Evolutionary conservation across 2,329 filamentous ascomycete species (phyloP), one percentile per base, ranked within the genome.

Genomic region (Ceratocystis destructans): DNA sequence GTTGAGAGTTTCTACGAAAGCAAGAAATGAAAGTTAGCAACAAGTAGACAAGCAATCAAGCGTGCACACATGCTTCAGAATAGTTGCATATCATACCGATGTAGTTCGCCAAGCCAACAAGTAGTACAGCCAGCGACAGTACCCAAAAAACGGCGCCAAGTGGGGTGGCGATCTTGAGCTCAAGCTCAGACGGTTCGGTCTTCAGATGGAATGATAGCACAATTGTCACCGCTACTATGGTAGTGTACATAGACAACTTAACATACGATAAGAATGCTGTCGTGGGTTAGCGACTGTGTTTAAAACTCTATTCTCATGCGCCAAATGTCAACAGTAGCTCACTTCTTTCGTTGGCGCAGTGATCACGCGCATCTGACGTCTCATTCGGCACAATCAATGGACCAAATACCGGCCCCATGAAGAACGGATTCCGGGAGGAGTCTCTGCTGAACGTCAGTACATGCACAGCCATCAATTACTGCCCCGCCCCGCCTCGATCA

Each of bases 131-230:
- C 1, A 96, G 75, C 10, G 89, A 86, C 4, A 99, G 79, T 0
- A 85, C 70, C 92, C 92, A 97, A 76, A 99, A 99, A 28, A 96
- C 77, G 59, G 90, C 80, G 0, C 94, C 94, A 1, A 99, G 82
- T 0, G 94, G 94, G 68, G 88, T 80, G 0, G 94, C 87, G 76
- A 96, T 86, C 55, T 82, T 83, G 68, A 84, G 79, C 77, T 99
- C 94, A 15, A 90, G 74, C 0, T 78, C 73, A 0, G 85, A 83
- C 0, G 94, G 89, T 71, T 86, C 77, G 20, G 79, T 79, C 72
- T 91, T 92, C 62, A 99, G 81, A 73, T 99, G 93, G 75, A 99
- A 99, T 15, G 90, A 96, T 63, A 96, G 81, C 8, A 96, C 86
- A 70, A 99, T 96, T 63, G 94, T 93, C 41, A 96, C 83, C 33